These are phyloP conservation scores for Penicillium cataractarum DNA, from an alignment of 495 filamentous ascomycete genomes.

Conservation along the genomic window DNA sequence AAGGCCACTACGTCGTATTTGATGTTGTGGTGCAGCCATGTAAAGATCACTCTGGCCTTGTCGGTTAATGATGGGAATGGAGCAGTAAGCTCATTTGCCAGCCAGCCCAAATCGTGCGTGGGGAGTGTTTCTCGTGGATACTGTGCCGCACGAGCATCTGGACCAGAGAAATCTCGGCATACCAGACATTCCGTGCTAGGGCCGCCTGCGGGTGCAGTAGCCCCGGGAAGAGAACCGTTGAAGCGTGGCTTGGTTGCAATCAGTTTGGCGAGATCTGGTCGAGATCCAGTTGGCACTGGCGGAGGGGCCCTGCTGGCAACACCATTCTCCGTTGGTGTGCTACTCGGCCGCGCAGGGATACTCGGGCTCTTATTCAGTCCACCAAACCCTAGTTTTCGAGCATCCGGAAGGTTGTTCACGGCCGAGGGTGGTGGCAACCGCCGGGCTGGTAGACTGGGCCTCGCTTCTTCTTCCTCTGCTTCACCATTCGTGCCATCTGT, in stretches of 20 bases:
- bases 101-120: slow-evolving; percentile 63
- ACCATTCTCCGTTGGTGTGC: slow-evolving; percentile 19
- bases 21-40: slow-evolving; percentile 95
- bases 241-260: slow-evolving; percentile 58
- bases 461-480: slow-evolving; percentile 1
- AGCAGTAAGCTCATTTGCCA: slow-evolving; percentile 74
- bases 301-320: slow-evolving; percentile 45
- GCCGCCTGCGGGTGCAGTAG: slow-evolving; percentile 14
- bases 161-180: slow-evolving; percentile 85
- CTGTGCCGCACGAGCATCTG: slow-evolving; percentile 76
- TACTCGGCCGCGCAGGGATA: slow-evolving; percentile 23
- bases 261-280: slow-evolving; percentile 60
- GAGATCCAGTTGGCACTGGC: slow-evolving; percentile 58
- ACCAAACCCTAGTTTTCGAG: slow-evolving; percentile 44
- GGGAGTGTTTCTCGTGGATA: slow-evolving; percentile 74
- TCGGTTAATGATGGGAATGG: slow-evolving; percentile 84
- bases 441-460: slow-evolving; percentile 24
- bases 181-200: slow-evolving; percentile 62
- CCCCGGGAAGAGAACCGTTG: slow-evolving; percentile 22
- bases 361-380: slow-evolving; percentile 39
- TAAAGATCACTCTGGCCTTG: slow-evolving; percentile 89
- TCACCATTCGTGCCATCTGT: slow-evolving; percentile 21
- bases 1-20: slow-evolving; percentile 79
- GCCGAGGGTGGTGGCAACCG: slow-evolving; percentile 44
- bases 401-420: slow-evolving; percentile 31